Conservation (phyloP, 1,284 basidiomycete species). For the Mycena sp. region DNA sequence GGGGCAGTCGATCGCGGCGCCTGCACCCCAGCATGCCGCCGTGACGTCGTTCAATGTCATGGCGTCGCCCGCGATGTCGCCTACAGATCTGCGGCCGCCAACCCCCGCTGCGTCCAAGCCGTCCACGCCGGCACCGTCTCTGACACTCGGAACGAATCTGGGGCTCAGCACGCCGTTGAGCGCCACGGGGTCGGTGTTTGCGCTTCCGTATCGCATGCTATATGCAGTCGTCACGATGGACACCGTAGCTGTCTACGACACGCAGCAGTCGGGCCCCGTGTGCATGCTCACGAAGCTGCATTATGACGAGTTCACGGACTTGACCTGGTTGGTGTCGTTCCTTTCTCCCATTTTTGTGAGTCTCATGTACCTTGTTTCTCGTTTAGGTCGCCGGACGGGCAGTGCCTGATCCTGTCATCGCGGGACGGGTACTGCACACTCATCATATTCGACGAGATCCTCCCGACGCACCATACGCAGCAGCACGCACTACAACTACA, state of each 20-base stretch:
- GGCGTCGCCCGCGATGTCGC: constrained; percentile 68
- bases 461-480: constrained; percentile 86
- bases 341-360: constrained; percentile 10
- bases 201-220: constrained; percentile 92
- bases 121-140: constrained; percentile 60
- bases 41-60: constrained; percentile 35
- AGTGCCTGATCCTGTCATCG: constrained; percentile 90
- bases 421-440: constrained; percentile 98
- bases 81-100: constrained; percentile 63
- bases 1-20: constrained; percentile 48
- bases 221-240: constrained; percentile 98
- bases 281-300: constrained; percentile 95
- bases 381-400: constrained; percentile 93
- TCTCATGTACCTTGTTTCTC: background rate
- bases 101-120: constrained; percentile 69
- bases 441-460: constrained; percentile 90
- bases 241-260: constrained; percentile 95
- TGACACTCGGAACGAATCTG: too few relatives aligned
- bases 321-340: constrained; percentile 84
- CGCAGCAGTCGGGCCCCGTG: constrained; percentile 93
- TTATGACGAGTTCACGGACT: constrained; percentile 97
- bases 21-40: constrained; percentile 45
- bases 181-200: constrained; percentile 75
- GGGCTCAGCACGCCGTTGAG: constrained; percentile 36
- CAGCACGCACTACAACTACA: constrained; percentile 89